A percentile compares a stretch with the other conserved stretches of the same genome.
phyloP scores from a whole-genome alignment of 1,139 yeast species.

The Cylindricascospora bacillispora region DNA sequence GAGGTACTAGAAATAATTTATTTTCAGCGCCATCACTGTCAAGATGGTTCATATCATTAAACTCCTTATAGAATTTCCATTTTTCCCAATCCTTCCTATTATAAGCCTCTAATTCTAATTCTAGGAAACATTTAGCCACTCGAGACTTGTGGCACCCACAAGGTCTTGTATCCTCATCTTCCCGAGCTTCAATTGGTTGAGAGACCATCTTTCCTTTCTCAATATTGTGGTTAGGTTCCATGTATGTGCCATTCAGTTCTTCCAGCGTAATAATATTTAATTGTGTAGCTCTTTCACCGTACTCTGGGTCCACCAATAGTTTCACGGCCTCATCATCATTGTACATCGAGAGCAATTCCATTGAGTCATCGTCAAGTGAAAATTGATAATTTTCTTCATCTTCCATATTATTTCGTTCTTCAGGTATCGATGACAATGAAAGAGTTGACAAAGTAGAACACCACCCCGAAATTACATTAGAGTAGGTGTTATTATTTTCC shows the following conservation, averaged over 20 bases:
- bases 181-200: neutral
- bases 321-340: neutral
- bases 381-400: too few relatives aligned
- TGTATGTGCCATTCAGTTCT: neutral
- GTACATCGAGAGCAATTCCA: too few relatives aligned
- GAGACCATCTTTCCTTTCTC: too few relatives aligned
- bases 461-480: too few relatives aligned
- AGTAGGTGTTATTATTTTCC: too few relatives aligned
- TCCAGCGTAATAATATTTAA: neutral
- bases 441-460: too few relatives aligned
- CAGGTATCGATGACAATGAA: too few relatives aligned
- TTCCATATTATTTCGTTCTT: too few relatives aligned
- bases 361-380: too few relatives aligned
- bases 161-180: neutral
- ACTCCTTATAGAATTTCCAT: neutral
- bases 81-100: neutral
- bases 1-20: too few relatives aligned
- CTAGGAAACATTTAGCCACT: conserved; percentile 1
- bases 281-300: neutral
- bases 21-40: too few relatives aligned
- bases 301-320: neutral
- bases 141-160: conserved; percentile 2
- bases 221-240: neutral
- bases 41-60: too few relatives aligned
- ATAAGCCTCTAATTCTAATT: neutral